A percentile compares a stretch with the other conserved stretches of the same genome.
phyloP scores from a whole-genome alignment of 1,284 basidiomycete genomes.

The Apiotrichum mycotoxinovorans region DNA sequence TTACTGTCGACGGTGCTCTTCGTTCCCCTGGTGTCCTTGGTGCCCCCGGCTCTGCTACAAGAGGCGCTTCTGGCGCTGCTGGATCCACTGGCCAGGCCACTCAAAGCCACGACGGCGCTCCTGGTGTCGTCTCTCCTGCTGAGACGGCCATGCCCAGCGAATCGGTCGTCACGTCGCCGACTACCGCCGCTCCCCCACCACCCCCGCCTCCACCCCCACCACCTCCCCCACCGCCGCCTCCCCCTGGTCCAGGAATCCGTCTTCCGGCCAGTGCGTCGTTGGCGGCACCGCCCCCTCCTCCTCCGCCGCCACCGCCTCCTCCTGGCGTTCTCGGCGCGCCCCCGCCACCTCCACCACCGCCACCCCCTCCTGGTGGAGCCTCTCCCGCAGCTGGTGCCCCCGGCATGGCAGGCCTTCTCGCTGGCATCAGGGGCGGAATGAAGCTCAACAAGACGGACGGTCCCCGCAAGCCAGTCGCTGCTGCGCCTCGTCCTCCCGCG shows the following conservation, averaged over 20 bases:
- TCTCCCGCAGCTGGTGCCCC: slow-evolving; percentile 36
- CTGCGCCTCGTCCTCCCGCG: slow-evolving; percentile 12
- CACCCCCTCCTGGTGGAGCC: slow-evolving; percentile 14
- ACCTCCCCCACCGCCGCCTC: slow-evolving; percentile 22
- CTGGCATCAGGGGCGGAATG: slow-evolving; percentile 45
- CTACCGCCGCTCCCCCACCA: background rate
- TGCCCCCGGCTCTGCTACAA: background rate
- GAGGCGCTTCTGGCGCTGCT: background rate
- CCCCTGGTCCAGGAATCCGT: slow-evolving; percentile 24
- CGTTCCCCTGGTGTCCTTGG: background rate
- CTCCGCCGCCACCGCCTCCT: slow-evolving; percentile 9
- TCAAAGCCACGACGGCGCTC: background rate
- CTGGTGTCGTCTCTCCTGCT: background rate
- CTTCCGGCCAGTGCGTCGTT: slow-evolving; percentile 33
- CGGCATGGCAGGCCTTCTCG: slow-evolving; percentile 43
- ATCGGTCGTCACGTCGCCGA: background rate
- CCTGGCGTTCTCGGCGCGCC: too few species aligned
- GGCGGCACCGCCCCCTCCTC: slow-evolving; percentile 24
- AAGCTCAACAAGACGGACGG: slow-evolving; percentile 30
- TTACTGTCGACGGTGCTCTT: background rate
- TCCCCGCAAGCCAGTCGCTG: slow-evolving; percentile 1
- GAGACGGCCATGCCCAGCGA: background rate
- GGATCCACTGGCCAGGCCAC: background rate
- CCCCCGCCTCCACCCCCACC: slow-evolving; percentile 15
- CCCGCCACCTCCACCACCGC: slow-evolving; percentile 38